Base-by-base conservation (phyloP, 2,329 filamentous ascomycete genomes). In the Alternaria brassicae region DNA sequence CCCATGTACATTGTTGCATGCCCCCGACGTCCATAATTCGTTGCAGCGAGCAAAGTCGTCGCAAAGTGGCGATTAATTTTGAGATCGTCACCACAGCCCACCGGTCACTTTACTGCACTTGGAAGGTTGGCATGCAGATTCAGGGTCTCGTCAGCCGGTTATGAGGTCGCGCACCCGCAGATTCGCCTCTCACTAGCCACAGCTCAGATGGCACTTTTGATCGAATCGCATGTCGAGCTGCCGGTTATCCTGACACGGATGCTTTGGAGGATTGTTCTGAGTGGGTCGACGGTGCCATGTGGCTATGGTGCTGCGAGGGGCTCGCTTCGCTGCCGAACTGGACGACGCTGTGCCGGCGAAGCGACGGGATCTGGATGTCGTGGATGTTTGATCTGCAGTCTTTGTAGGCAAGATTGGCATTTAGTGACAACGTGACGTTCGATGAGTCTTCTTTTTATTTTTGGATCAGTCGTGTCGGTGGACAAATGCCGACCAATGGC, bases 161-260 rank as follows among this genome's bases (percentile, higher is more conserved):
- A 34, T 56, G 50, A 55, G 25, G 55, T 41, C 49, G 30, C 34
- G 57, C 17, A 55, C 49, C 57, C 54, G 53, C 54, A 58, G 37
- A 47, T 63, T 64, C 61, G 64, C 67, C 68, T 61, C 69, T 70
- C 70, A 69, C 67, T 63, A 74, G 72, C 72, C 71, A 73, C 69
- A 71, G 56, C 39, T 61, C 21, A 47, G 47, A 69, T 68, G 56
- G 51, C 57, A 61, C 57, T 66, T 41, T 53, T 49, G 56, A 40
- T 44, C 63, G 59, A 67, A 67, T 67, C 52, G 60, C 62, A 67
- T 65, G 53, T 54, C 42, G 28, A 23, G 28, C 39, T 47, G 40
- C 23, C 50, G 42, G 15, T 58, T 37, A 51, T 17, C 53, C 60
- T 56, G 36, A 50, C 40, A 37, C 21, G 30, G 25, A 41, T 17